A percentile compares a stretch with the other conserved stretches of the same genome.
Evolutionary conservation across 1,284 basidiomycete species (phyloP).

Genomic region (Ustilago tritici): DNA sequence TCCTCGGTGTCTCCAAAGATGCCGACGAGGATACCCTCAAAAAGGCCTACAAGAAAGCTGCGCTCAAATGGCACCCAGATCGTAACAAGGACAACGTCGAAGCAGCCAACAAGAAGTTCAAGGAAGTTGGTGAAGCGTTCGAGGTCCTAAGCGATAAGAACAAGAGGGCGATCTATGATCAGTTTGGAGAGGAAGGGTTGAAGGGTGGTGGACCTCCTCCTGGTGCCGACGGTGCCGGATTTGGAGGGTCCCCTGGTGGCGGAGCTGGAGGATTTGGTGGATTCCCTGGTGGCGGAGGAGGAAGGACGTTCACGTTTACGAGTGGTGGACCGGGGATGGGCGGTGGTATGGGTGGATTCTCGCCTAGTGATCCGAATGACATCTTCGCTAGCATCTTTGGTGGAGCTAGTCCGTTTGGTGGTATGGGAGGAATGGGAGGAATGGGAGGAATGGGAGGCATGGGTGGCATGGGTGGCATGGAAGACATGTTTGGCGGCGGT

Average conservation of each 20-base stretch:
- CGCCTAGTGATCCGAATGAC: slow-evolving; percentile 81
- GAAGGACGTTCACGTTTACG: slow-evolving; percentile 58
- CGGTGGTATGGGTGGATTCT: slow-evolving; percentile 62
- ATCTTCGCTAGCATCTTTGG: slow-evolving; percentile 81
- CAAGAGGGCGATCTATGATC: slow-evolving; percentile 92
- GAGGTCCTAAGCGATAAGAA: slow-evolving; percentile 94
- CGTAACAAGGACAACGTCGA: slow-evolving; percentile 84
- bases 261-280: slow-evolving; percentile 41
- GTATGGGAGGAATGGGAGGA: slow-evolving; percentile 49
- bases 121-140: slow-evolving; percentile 96
- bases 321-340: slow-evolving; percentile 37
- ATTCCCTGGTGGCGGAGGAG: slow-evolving; percentile 46
- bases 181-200: slow-evolving; percentile 94
- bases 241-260: background rate
- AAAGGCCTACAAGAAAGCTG: slow-evolving; percentile 71
- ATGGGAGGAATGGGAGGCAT: slow-evolving; percentile 60
- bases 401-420: slow-evolving; percentile 53
- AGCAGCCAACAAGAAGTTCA: slow-evolving; percentile 86
- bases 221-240: slow-evolving; percentile 67
- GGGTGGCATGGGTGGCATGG: no score
- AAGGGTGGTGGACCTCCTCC: slow-evolving; percentile 74
- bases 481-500: slow-evolving; percentile 58
- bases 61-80: slow-evolving; percentile 92
- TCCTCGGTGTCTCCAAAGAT: slow-evolving; percentile 65
- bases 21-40: slow-evolving; percentile 67